Evolutionary conservation across 768 basidiomycete genomes (phyloP).

Genomic region (Leccinellum luteum): DNA sequence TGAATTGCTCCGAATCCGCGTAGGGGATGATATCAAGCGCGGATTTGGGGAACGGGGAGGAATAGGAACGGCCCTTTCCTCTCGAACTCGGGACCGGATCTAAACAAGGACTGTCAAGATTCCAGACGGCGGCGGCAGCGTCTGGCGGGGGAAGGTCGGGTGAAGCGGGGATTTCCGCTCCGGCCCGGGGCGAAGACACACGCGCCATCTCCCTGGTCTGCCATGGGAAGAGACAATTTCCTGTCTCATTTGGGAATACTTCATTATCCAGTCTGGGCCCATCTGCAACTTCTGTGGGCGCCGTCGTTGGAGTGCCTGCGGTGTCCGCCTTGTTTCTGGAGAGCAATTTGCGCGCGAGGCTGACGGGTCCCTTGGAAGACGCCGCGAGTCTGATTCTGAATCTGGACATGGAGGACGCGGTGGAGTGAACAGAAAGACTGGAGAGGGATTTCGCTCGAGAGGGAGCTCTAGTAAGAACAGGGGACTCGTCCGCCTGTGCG

Average conservation of each 20-base stretch:
- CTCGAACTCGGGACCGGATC: conserved; percentile 31
- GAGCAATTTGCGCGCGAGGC: conserved; percentile 55
- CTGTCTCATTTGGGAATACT: conserved; percentile 26
- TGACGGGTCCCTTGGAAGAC: conserved; percentile 41
- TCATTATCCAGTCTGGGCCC: conserved; percentile 14
- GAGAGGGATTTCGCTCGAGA: conserved; percentile 58
- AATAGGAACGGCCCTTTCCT: conserved; percentile 59
- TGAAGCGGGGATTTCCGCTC: conserved; percentile 13
- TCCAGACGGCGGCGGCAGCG: conserved; percentile 5
- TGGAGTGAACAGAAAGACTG: conserved; percentile 46
- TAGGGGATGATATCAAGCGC: conserved; percentile 58
- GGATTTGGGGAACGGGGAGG: conserved; percentile 61
- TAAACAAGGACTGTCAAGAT: conserved; percentile 14
- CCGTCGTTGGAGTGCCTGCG: too few species aligned
- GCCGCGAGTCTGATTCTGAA: conserved; percentile 47
- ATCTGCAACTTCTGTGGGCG: too few species aligned
- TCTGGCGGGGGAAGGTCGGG: conserved; percentile 7
- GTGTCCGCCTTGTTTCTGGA: conserved; percentile 39
- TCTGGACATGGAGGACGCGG: conserved; percentile 46
- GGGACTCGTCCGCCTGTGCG: conserved; percentile 12
- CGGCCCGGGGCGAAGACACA: conserved; percentile 11
- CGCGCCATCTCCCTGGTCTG: conserved; percentile 31
- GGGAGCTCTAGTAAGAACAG: conserved; percentile 30
- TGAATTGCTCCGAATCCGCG: conserved; percentile 43
- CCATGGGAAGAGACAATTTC: conserved; percentile 44